phyloP scores from a whole-genome alignment of 78 protist genomes.

The Bodo saltans region DNA sequence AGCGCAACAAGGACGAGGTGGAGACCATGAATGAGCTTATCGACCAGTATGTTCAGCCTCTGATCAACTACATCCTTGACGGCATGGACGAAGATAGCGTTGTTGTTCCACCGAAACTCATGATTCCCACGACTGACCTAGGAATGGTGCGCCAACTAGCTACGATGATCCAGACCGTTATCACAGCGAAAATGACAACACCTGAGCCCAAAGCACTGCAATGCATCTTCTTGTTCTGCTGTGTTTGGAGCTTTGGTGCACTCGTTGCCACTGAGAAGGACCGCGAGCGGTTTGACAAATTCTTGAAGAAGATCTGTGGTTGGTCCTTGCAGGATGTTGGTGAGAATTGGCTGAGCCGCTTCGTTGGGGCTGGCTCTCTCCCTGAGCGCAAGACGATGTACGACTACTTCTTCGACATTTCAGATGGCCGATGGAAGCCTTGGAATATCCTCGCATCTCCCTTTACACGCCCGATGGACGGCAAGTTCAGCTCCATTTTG shows the following conservation, averaged over 20 bases:
- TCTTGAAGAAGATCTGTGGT: slow-evolving; percentile 46
- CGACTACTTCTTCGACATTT: slow-evolving; percentile 52
- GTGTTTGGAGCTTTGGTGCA: slow-evolving; percentile 74
- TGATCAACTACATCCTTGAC: slow-evolving; percentile 45
- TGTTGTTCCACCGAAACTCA: neutral
- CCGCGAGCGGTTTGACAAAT: slow-evolving; percentile 53
- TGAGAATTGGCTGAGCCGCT: neutral
- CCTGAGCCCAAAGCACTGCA: slow-evolving; percentile 45
- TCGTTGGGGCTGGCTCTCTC: slow-evolving; percentile 33
- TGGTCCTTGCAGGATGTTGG: neutral
- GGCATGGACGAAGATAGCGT: slow-evolving; percentile 52
- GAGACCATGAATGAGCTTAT: slow-evolving; percentile 31
- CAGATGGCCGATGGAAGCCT: slow-evolving; percentile 50
- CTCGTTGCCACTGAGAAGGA: slow-evolving; percentile 12
- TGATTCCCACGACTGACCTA: slow-evolving; percentile 43
- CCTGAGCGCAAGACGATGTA: slow-evolving; percentile 61
- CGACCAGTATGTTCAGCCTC: slow-evolving; percentile 49
- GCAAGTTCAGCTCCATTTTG: slow-evolving; percentile 57
- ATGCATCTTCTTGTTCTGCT: slow-evolving; percentile 43
- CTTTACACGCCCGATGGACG: slow-evolving; percentile 49
- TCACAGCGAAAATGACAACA: slow-evolving; percentile 16
- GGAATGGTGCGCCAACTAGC: slow-evolving; percentile 52
- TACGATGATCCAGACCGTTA: slow-evolving; percentile 33
- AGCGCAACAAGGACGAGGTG: neutral
- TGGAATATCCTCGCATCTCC: slow-evolving; percentile 51